Evolutionary conservation across 495 filamentous ascomycete genomes (phyloP).

Genomic region (Alectoria sarmentosa): DNA sequence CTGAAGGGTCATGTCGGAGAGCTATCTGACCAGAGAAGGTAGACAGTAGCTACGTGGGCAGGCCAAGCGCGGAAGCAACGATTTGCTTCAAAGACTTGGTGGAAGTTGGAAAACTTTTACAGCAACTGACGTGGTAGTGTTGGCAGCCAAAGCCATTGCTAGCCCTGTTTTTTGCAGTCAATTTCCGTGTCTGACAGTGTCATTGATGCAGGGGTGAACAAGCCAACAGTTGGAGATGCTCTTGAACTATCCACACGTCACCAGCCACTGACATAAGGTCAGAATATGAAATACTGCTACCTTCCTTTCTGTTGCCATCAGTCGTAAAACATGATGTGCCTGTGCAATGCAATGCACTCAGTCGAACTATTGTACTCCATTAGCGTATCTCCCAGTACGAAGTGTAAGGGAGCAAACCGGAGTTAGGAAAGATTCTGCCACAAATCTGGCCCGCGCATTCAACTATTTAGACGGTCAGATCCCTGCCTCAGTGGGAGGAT

Average conservation of each 20-base stretch:
- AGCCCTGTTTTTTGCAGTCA: not conserved
- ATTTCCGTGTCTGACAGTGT: not conserved
- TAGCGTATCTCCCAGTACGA: slow-evolving; percentile 3
- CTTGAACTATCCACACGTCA: not conserved
- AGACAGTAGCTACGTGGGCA: slow-evolving; percentile 1
- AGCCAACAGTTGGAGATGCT: not conserved
- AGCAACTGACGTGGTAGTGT: not conserved
- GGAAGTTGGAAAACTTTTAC: not conserved
- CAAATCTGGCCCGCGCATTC: slow-evolving; percentile 95
- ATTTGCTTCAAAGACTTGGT: not conserved
- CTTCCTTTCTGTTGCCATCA: not conserved
- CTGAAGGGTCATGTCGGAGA: not conserved
- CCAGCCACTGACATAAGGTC: not conserved
- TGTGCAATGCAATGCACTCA: slow-evolving; percentile 1
- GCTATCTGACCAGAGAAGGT: not conserved
- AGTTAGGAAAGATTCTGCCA: slow-evolving; percentile 95
- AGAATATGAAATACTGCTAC: not conserved
- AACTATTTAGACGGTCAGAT: slow-evolving; percentile 48
- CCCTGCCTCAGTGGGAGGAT: slow-evolving; percentile 14
- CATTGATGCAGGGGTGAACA: not conserved
- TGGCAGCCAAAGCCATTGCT: not conserved
- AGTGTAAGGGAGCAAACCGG: slow-evolving; percentile 55
- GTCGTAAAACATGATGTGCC: slow-evolving; percentile 3
- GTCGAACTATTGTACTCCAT: slow-evolving; percentile 23
- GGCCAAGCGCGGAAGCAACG: not conserved